These are phyloP conservation scores for Hymenoscyphus fructigenus DNA, from an alignment of 2,329 filamentous ascomycete species.

Conservation along the genomic window DNA sequence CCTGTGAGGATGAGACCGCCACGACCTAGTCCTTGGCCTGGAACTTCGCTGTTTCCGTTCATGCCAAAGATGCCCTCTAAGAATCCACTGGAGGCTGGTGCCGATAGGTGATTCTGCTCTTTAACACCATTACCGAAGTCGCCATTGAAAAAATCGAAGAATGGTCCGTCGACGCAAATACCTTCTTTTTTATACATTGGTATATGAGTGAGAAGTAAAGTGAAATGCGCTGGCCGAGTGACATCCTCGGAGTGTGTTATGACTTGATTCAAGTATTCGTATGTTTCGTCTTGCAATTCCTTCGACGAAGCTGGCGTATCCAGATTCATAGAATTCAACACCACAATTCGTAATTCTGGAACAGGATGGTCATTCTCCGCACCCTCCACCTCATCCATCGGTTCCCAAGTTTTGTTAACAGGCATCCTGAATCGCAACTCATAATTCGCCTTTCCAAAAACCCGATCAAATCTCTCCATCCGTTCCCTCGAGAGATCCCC, in stretches of 20 bases:
- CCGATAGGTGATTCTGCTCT: conserved; percentile 88
- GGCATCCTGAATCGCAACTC: conserved; percentile 73
- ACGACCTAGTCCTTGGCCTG: conserved; percentile 63
- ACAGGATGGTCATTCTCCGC: conserved; percentile 48
- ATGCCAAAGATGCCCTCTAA: conserved; percentile 83
- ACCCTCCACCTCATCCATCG: conserved; percentile 39
- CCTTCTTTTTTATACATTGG: conserved; percentile 75
- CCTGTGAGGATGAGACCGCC: conserved; percentile 83
- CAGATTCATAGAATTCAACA: conserved; percentile 91
- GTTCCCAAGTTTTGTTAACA: conserved; percentile 33
- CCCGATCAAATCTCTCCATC: conserved; percentile 75
- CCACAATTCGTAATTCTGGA: conserved; percentile 76
- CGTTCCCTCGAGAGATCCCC: conserved; percentile 80
- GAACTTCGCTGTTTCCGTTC: conserved; percentile 58
- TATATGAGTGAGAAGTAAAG: conserved; percentile 86
- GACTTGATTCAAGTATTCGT: conserved; percentile 70
- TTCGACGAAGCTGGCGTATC: conserved; percentile 73
- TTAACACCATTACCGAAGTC: conserved; percentile 68
- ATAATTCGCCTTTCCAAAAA: conserved; percentile 89
- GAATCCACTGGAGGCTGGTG: conserved; percentile 70
- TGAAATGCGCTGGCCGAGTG: conserved; percentile 65
- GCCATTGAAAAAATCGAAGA: conserved; percentile 37
- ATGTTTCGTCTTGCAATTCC: conserved; percentile 72
- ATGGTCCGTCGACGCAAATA: conserved; percentile 21
- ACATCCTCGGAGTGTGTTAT: conserved; percentile 64